Base-by-base conservation (phyloP, 495 filamentous ascomycete genomes). In the Penicillium verhagenii region DNA sequence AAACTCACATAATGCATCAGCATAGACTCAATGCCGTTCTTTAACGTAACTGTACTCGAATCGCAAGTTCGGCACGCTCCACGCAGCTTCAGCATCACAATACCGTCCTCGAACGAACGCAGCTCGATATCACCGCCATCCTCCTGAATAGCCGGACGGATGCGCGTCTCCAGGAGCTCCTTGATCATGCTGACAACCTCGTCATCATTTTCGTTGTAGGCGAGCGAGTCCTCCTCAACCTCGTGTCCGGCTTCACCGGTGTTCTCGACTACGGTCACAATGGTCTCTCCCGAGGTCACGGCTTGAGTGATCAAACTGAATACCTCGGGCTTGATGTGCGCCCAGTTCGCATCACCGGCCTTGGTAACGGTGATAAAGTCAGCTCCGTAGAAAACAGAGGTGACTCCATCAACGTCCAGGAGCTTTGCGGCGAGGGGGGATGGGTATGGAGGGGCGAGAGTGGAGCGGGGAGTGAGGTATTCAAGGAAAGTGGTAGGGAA, bases 351-450 rank as follows among this genome's bases (percentile, higher is more conserved):
- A 57, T 93, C 89, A 54, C 85, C 79, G 16, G 87, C 80, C 69
- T 98, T 98, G 23, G 90, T 96, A 33, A 98, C 90, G 0, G 94
- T 98, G 69, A 98, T 96, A 71, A 95, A 97, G 65, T 98, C 93
- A 19, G 84, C 72, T 28, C 92, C 94, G 74, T 95, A 96, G 76
- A 97, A 97, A n/a, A 98, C 88, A 3, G 87, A 85, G 14, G 88
- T 90, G 2, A 97, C 87, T 11, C 94, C 94, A 60, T 97, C 94
- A 45, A 96, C 86, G 65, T 87, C 89, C 73, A 97, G 82, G 19
- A 98, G 80, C 65, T 93, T 82, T 11, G 90, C 88, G 7, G 94
- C 94, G 14, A 98, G 80, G 13, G 90, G 92, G n/a, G 94, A 97
- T 7, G 93, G 91, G 64, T 97, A 86, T 2, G 92, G 92, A 18